Evolutionary conservation across 2,329 filamentous ascomycete species (phyloP).

Genomic region (Cercospora berteroae): DNA sequence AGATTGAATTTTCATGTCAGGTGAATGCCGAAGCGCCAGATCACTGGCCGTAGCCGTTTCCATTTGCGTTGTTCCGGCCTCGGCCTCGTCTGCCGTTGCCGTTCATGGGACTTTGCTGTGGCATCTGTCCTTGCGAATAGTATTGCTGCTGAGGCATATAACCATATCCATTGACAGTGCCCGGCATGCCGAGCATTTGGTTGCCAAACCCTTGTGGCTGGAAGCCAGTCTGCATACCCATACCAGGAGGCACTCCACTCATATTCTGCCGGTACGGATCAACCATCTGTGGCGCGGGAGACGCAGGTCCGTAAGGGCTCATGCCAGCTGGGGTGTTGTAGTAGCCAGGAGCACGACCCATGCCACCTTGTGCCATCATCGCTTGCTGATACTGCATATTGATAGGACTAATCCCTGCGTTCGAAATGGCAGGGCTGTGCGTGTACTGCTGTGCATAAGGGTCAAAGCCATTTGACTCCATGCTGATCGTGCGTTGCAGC

Average conservation of each 20-base stretch:
- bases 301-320: slow-evolving; percentile 29
- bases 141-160: slow-evolving; percentile 31
- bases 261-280: slow-evolving; percentile 44
- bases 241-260: slow-evolving; percentile 40
- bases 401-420: slow-evolving; percentile 36
- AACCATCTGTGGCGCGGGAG: slow-evolving; percentile 36
- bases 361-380: slow-evolving; percentile 47
- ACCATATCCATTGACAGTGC: slow-evolving; percentile 30
- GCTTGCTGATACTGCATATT: slow-evolving; percentile 57
- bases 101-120: slow-evolving; percentile 22
- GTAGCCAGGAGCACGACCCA: slow-evolving; percentile 33
- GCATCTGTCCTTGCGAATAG: slow-evolving; percentile 28
- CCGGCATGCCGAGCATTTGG: slow-evolving; percentile 33
- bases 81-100: slow-evolving; percentile 24
- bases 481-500: slow-evolving; percentile 49
- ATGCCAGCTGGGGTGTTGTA: slow-evolving; percentile 30
- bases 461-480: slow-evolving; percentile 51
- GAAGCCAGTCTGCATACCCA: slow-evolving; percentile 32
- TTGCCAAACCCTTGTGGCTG: slow-evolving; percentile 29
- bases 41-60: slow-evolving; percentile 8
- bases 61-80: slow-evolving; percentile 6
- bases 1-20: not conserved
- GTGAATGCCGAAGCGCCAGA: not conserved
- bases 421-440: slow-evolving; percentile 39
- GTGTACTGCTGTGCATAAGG: slow-evolving; percentile 44